phyloP scores from a whole-genome alignment of 371 early-diverging fungal species.

The Mortierella sp. region DNA sequence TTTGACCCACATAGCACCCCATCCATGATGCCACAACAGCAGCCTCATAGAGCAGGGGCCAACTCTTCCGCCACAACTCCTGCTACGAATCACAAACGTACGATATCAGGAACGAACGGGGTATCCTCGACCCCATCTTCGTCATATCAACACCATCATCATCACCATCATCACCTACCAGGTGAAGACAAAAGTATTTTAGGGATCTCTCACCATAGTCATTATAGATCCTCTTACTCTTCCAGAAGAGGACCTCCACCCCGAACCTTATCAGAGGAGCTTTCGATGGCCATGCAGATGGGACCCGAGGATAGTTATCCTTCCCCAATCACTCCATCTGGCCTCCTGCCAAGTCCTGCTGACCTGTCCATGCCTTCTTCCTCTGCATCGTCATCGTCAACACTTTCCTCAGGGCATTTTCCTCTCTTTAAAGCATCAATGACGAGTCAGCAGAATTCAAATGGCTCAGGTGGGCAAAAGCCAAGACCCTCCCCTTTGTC shows the following conservation, averaged over 20 bases:
- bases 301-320: slow-evolving; percentile 17
- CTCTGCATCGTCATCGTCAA: slow-evolving; percentile 15
- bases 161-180: not conserved
- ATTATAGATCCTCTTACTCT: slow-evolving; percentile 8
- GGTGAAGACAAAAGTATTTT: not conserved
- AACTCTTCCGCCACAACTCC: not conserved
- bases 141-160: slow-evolving; percentile 1
- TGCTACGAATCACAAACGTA: slow-evolving; percentile 24
- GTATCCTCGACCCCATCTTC: slow-evolving; percentile 2
- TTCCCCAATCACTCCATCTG: slow-evolving; percentile 29
- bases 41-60: slow-evolving; percentile 7
- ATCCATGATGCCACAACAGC: slow-evolving; percentile 17
- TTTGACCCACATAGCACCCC: not conserved
- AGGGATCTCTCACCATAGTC: not conserved
- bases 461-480: slow-evolving; percentile 20
- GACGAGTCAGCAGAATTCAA: slow-evolving; percentile 20
- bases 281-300: slow-evolving; percentile 26
- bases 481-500: slow-evolving; percentile 41
- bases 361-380: slow-evolving; percentile 21
- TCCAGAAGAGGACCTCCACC: slow-evolving; percentile 23
- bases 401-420: slow-evolving; percentile 27
- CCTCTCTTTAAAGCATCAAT: slow-evolving; percentile 39
- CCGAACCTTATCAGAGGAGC: slow-evolving; percentile 41
- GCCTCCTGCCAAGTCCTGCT: slow-evolving; percentile 31
- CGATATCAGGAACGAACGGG: slow-evolving; percentile 16